Base-by-base conservation (phyloP, 1,139 yeast species). In the Kodamaea ohmeri region DNA sequence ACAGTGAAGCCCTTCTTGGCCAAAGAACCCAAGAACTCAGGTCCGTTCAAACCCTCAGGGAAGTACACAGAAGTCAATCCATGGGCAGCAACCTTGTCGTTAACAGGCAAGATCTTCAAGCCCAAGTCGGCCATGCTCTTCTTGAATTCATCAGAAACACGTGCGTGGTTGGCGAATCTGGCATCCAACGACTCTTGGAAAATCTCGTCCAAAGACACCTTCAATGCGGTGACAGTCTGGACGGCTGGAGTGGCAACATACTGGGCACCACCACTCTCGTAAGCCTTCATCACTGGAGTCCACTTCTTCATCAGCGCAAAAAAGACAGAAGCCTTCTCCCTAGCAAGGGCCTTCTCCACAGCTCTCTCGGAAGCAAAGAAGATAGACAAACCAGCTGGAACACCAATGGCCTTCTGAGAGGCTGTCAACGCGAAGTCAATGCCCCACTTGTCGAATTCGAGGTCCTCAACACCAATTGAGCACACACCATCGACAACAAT, bases 171-270 rank as follows among this genome's bases (percentile, higher is more conserved):
- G 31, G 71, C 72, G 54, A 86, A 73, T 56, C 96, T 75, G 38
- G 63, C 64, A 42, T 77, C 82, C 45, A 90, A 65, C 6, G 83
- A 63, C 44, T 67, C 71, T 20, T 71, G 57, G 40, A 89, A 70
- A 48, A 89, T 83, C 58, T 85, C 90, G 43, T 76, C 77, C 49
- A 89, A 73, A 3, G 96, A 81, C 5, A 78, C 87, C 58, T 81
- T 81, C 53, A 88, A 74, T 11, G 96, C 89, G 52, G 85, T 85
- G 44, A 90, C 70, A 44, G 86, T 76, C 66, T 89, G 97, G 34
- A 88, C 84, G 1, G 97, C 86, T 6, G 96, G 97, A 5, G 97
- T 90, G 14, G 97, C 96, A 60, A 89, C 90, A 67, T 90, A 90
- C 9, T 92, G 86, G 21, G 87, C 85, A 47, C 73, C 71, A 27